Percentiles rank a stretch among this genome's conserved stretches.
These are phyloP conservation scores for Trichoderma simmonsii DNA, from an alignment of 2,329 filamentous ascomycete genomes.

Conservation along the genomic window DNA sequence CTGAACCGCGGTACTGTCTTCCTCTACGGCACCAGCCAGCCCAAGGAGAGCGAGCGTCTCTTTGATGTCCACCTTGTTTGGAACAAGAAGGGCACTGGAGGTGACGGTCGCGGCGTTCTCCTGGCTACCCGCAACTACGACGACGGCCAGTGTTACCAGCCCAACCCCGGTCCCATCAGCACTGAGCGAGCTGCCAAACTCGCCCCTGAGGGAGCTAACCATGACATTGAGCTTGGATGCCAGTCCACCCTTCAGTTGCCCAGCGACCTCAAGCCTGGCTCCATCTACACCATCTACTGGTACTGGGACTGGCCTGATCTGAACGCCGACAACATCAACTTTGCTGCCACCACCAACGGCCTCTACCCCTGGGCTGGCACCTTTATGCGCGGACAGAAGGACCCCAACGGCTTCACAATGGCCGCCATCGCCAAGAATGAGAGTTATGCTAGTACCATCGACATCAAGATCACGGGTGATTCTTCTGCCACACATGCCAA, in stretches of 20 bases:
- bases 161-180: constrained; percentile 60
- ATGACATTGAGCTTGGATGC: constrained; percentile 66
- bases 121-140: constrained; percentile 79
- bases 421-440: constrained; percentile 37
- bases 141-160: constrained; percentile 85
- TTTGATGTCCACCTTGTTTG: constrained; percentile 71
- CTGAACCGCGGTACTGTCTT: constrained; percentile 68
- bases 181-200: constrained; percentile 55
- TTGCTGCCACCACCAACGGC: constrained; percentile 38
- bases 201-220: constrained; percentile 49
- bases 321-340: constrained; percentile 40
- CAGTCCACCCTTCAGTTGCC: constrained; percentile 80
- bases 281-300: constrained; percentile 84
- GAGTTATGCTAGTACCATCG: constrained; percentile 41
- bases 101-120: constrained; percentile 72
- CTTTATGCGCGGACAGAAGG: constrained; percentile 38
- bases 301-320: constrained; percentile 89
- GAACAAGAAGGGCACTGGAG: constrained; percentile 77
- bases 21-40: constrained; percentile 67
- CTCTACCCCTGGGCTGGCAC: constrained; percentile 42
- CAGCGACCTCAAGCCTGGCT: constrained; percentile 55
- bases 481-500: constrained; percentile 24
- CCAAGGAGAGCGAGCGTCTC: constrained; percentile 48
- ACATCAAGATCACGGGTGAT: constrained; percentile 37
- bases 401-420: constrained; percentile 37